Evolutionary conservation across 108 stramenopile species (phyloP).

Genomic region (Craspedostauros australis): DNA sequence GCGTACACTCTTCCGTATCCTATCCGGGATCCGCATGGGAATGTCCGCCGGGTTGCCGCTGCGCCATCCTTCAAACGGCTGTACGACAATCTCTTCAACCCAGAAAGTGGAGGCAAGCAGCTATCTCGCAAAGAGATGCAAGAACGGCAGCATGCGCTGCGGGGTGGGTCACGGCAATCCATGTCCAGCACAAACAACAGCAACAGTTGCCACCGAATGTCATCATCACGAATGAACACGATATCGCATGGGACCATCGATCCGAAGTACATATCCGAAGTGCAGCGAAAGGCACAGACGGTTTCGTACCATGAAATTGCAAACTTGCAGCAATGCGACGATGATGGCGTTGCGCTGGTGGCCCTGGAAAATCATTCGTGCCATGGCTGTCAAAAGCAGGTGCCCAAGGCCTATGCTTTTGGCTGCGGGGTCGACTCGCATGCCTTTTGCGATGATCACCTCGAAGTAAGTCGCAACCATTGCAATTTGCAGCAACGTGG

Average conservation of each 20-base stretch:
- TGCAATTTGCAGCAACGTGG: too few relatives aligned
- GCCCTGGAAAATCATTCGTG: conserved; percentile 27
- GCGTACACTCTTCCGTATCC: conserved; percentile 39
- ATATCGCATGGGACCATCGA: conserved; percentile 11
- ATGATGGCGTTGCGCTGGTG: conserved; percentile 5
- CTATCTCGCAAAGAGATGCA: too few relatives aligned
- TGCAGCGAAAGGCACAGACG: conserved; percentile 4
- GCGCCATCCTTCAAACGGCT: conserved; percentile 5
- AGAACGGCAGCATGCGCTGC: too few relatives aligned
- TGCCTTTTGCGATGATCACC: conserved; percentile 49
- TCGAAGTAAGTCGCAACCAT: conserved; percentile 32
- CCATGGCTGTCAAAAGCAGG: conserved; percentile 60
- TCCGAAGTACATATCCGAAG: conserved; percentile 7
- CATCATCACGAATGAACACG: not conserved
- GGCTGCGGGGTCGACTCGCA: conserved; percentile 39
- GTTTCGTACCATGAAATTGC: conserved; percentile 8
- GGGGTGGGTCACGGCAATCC: too few relatives aligned
- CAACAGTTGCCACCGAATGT: not conserved
- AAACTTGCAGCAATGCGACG: conserved; percentile 1
- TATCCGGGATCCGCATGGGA: conserved; percentile 30
- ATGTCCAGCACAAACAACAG: too few relatives aligned
- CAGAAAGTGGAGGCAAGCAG: too few relatives aligned
- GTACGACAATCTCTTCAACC: too few relatives aligned
- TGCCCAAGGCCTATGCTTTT: conserved; percentile 21
- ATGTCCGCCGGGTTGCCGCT: conserved; percentile 22